Percentiles rank a stretch among this genome's conserved stretches.
phyloP scores from a whole-genome alignment of 148 eudicot species.

The Linanthus parryae region DNA sequence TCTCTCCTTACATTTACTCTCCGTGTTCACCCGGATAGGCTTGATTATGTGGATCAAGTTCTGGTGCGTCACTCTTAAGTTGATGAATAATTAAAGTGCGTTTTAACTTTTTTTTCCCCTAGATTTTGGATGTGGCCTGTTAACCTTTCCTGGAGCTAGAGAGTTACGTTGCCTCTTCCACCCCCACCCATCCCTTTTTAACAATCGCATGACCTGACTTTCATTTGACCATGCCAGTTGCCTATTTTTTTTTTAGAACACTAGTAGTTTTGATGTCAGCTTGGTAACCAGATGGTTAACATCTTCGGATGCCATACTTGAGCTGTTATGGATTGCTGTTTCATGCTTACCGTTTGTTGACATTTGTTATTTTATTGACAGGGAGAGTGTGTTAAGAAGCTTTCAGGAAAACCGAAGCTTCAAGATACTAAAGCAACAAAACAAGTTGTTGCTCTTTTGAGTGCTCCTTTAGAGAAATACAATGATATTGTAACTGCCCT shows the following conservation, averaged over 20 bases:
- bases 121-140: background rate
- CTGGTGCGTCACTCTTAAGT: constrained; percentile 54
- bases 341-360: too few relatives aligned
- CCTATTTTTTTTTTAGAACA: background rate
- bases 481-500: constrained; percentile 88
- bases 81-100: background rate
- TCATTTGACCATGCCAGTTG: too few relatives aligned
- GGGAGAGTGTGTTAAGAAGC: constrained; percentile 93
- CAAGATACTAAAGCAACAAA: constrained; percentile 90
- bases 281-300: background rate
- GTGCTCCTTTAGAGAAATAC: constrained; percentile 96
- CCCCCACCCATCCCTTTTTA: too few relatives aligned
- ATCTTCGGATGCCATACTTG: constrained; percentile 4
- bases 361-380: constrained; percentile 20
- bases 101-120: background rate
- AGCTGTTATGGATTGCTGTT: background rate
- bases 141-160: too few relatives aligned
- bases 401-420: constrained; percentile 80
- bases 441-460: constrained; percentile 95
- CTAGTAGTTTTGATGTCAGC: background rate
- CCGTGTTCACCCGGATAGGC: constrained; percentile 98
- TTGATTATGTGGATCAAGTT: constrained; percentile 96
- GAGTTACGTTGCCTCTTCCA: too few relatives aligned
- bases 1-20: constrained; percentile 95
- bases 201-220: too few relatives aligned